Evolutionary conservation across 2,329 filamentous ascomycete genomes (phyloP).

Genomic region (Scedosporium boydii): DNA sequence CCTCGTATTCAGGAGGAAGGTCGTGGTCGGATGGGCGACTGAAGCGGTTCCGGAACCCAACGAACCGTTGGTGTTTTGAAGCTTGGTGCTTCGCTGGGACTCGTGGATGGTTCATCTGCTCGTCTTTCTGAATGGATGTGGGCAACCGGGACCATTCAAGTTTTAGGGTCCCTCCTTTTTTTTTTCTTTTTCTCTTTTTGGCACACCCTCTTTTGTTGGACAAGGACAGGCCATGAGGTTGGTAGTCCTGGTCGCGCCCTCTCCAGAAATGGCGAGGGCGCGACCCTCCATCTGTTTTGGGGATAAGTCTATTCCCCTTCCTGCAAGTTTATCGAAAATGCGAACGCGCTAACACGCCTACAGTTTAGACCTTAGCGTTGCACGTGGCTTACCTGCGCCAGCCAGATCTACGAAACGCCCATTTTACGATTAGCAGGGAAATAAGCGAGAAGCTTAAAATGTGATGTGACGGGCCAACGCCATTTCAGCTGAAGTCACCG

Average conservation of each 20-base stretch:
- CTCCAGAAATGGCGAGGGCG: slow-evolving; percentile 40
- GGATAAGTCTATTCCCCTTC: slow-evolving; percentile 36
- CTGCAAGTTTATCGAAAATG: not conserved
- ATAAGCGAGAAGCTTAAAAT: no score
- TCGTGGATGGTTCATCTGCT: not conserved
- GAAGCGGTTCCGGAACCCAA: not conserved
- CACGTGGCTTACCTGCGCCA: no score
- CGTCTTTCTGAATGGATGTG: not conserved
- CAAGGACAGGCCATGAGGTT: slow-evolving; percentile 26
- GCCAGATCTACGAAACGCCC: no score
- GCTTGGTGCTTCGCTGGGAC: not conserved
- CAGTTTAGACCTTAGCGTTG: not conserved
- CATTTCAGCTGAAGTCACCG: no score
- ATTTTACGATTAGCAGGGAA: no score
- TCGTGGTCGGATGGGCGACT: not conserved
- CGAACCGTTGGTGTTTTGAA: not conserved
- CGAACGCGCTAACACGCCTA: not conserved
- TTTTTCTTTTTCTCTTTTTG: not conserved
- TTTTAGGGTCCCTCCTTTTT: not conserved
- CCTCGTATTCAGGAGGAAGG: not conserved
- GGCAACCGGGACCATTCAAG: not conserved
- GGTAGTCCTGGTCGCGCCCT: slow-evolving; percentile 39
- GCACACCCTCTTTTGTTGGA: not conserved
- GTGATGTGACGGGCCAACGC: no score
- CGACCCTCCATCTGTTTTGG: slow-evolving; percentile 32